phyloP scores from a whole-genome alignment of 768 basidiomycete genomes.

The Tricholoma furcatifolium region DNA sequence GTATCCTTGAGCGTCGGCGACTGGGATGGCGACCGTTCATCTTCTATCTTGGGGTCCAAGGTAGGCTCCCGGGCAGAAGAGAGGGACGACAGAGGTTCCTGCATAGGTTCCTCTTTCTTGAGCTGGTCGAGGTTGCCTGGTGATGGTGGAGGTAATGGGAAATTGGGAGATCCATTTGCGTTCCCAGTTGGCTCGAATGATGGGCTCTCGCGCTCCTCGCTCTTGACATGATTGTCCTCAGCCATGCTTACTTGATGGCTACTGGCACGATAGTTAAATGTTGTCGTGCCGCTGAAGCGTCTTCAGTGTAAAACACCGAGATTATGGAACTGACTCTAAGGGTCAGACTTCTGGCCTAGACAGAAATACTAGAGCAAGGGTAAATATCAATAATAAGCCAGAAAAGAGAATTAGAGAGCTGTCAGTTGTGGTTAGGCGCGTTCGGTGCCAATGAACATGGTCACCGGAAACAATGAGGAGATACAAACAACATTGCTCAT shows the following conservation, averaged over 20 bases:
- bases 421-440: constrained; percentile 6
- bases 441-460: constrained; percentile 14
- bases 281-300: constrained; percentile 6
- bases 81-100: constrained; percentile 24
- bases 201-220: constrained; percentile 19
- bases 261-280: not conserved
- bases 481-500: constrained; percentile 13
- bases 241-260: constrained; percentile 12
- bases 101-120: constrained; percentile 23
- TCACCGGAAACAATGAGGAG: constrained; percentile 8
- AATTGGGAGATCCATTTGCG: constrained; percentile 13
- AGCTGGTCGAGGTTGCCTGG: constrained; percentile 18
- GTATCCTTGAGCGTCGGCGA: constrained; percentile 36
- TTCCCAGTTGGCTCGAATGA: constrained; percentile 15
- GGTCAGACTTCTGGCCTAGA: constrained; percentile 6
- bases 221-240: constrained; percentile 10
- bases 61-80: constrained; percentile 30
- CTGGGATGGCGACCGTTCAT: constrained; percentile 30
- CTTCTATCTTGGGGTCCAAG: constrained; percentile 29
- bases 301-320: constrained; percentile 3
- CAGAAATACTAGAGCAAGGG: constrained; percentile 2
- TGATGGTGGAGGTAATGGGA: constrained; percentile 22
- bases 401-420: constrained; percentile 1
- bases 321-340: not conserved
- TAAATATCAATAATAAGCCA: constrained; percentile 14